Percentiles rank a stretch among this genome's conserved stretches.
Conservation (phyloP, 2,329 filamentous ascomycete genomes). For the Teratosphaeria destructans region DNA sequence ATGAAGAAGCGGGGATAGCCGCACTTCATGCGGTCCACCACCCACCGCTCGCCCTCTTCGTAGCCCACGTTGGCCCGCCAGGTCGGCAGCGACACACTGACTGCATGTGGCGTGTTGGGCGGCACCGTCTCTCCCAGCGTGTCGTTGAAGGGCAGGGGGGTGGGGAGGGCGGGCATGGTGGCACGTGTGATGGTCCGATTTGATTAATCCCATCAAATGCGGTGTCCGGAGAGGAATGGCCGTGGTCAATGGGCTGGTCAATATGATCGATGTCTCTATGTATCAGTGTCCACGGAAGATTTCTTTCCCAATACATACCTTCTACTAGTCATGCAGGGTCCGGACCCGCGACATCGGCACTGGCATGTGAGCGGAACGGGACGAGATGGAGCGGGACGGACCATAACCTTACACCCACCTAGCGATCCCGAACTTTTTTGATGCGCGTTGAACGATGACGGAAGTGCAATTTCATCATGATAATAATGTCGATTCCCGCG, state of each 20-base stretch:
- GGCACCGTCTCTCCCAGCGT: conserved; percentile 59
- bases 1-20: conserved; percentile 95
- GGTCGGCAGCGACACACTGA: conserved; percentile 90
- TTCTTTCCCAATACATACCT: background rate
- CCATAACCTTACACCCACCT: too few relatives aligned
- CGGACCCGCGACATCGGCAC: background rate
- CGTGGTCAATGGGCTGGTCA: too few relatives aligned
- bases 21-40: conserved; percentile 73
- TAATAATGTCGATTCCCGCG: conserved; percentile 21
- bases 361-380: background rate
- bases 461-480: background rate
- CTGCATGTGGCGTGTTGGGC: conserved; percentile 70
- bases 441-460: background rate
- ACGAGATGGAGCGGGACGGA: background rate
- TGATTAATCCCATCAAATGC: too few relatives aligned
- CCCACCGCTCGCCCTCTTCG: conserved; percentile 82
- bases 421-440: background rate
- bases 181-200: too few relatives aligned
- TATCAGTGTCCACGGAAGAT: background rate
- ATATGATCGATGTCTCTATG: too few relatives aligned
- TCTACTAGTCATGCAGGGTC: background rate
- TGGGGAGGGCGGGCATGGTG: conserved; percentile 10
- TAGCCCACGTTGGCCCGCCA: conserved; percentile 88
- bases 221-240: too few relatives aligned
- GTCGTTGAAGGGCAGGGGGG: conserved; percentile 23